Percentiles rank a stretch among this genome's conserved stretches.
These are phyloP conservation scores for Dianthus caryophyllus DNA, from an alignment of 148 eudicot species.

Conservation along the genomic window DNA sequence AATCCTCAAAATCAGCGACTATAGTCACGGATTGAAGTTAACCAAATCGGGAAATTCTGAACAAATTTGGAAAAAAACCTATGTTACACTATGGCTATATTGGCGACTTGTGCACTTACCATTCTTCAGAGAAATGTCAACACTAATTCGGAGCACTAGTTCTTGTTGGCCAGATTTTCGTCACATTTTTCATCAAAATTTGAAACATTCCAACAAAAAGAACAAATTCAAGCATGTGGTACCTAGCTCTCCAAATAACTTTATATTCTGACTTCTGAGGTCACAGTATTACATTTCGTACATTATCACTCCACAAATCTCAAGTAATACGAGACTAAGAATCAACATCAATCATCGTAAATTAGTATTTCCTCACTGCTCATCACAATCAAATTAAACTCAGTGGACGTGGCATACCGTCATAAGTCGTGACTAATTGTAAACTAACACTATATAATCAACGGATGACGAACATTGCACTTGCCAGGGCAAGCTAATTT, in stretches of 20 bases:
- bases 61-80: neutral
- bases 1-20: neutral
- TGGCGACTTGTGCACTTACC: neutral
- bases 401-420: neutral
- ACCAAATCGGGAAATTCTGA: neutral
- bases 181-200: neutral
- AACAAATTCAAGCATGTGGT: neutral
- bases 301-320: neutral
- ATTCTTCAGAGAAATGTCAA: neutral
- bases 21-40: neutral
- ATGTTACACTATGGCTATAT: neutral
- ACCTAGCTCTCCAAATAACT: neutral
- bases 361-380: neutral
- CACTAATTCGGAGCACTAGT: neutral
- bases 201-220: neutral
- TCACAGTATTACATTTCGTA: neutral
- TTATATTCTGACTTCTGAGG: neutral
- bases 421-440: neutral
- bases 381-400: neutral
- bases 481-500: constrained; percentile 1
- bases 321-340: neutral
- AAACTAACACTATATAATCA: neutral
- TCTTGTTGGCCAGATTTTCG: neutral
- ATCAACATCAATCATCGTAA: neutral
- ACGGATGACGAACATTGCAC: neutral